Conservation (phyloP, 192 early-diverging fungal genomes). For the Backusella psychrophila region DNA sequence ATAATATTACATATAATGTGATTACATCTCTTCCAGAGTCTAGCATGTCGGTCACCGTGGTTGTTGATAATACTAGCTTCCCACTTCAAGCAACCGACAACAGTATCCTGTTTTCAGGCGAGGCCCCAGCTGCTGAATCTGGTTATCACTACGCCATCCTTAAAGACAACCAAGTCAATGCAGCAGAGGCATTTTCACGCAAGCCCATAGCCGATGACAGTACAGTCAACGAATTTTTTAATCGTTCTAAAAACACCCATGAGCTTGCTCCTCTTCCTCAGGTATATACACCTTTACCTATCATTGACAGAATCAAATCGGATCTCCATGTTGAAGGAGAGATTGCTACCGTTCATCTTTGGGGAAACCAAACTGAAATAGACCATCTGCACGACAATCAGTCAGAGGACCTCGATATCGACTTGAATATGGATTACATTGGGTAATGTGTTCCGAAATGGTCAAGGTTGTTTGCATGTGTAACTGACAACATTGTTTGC, state of each 20-base stretch:
- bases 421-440: conserved; percentile 5
- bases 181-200: conserved; percentile 15
- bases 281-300: background rate
- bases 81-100: background rate
- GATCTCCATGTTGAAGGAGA: background rate
- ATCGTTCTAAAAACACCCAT: conserved; percentile 5
- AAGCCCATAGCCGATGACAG: background rate
- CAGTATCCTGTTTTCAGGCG: conserved; percentile 13
- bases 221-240: conserved; percentile 21
- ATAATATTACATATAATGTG: conserved; percentile 5
- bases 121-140: background rate
- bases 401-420: background rate
- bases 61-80: background rate
- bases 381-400: background rate
- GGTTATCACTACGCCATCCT: conserved; percentile 2
- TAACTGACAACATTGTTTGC: background rate
- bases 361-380: background rate
- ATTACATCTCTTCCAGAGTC: background rate
- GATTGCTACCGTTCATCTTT: conserved; percentile 9
- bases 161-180: background rate
- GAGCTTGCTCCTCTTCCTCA: conserved; percentile 3
- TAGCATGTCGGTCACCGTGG: background rate
- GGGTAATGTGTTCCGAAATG: conserved; percentile 1
- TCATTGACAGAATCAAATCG: background rate
- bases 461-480: background rate